Evolutionary conservation across 257 asterid genomes (phyloP).

Genomic region (Capsicum rhomboideum): DNA sequence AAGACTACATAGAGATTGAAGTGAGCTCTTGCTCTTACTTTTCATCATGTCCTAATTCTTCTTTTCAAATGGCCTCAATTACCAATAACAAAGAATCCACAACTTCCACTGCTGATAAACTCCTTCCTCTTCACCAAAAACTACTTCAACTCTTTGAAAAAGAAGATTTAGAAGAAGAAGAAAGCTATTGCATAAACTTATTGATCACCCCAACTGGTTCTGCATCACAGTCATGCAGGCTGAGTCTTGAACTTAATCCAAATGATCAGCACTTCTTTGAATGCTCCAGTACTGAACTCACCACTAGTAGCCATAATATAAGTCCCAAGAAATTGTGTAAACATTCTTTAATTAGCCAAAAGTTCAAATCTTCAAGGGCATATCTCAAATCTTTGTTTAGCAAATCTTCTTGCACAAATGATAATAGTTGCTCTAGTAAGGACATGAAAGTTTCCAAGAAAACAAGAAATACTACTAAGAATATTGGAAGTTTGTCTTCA

Average conservation of each 20-base stretch:
- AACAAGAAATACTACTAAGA: not conserved
- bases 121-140: constrained; percentile 59
- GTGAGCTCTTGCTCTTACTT: constrained; percentile 12
- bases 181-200: constrained; percentile 1
- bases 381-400: constrained; percentile 8
- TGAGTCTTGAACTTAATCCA: constrained; percentile 34
- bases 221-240: constrained; percentile 38
- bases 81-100: constrained; percentile 18
- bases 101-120: constrained; percentile 54
- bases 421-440: not conserved
- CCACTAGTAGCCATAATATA: not conserved
- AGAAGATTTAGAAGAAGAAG: constrained; percentile 5
- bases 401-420: constrained; percentile 3
- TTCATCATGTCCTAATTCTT: not conserved
- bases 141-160: constrained; percentile 3
- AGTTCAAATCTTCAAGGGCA: constrained; percentile 7
- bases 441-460: not conserved
- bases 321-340: constrained; percentile 17
- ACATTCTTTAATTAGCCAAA: not conserved
- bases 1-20: constrained; percentile 42
- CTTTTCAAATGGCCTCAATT: constrained; percentile 52
- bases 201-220: constrained; percentile 15
- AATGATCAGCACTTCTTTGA: constrained; percentile 31
- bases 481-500: not conserved
- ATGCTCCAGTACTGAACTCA: no score